These are phyloP conservation scores for Cryptococcus jaspeensis DNA, from an alignment of 1,284 basidiomycete species.

Conservation along the genomic window DNA sequence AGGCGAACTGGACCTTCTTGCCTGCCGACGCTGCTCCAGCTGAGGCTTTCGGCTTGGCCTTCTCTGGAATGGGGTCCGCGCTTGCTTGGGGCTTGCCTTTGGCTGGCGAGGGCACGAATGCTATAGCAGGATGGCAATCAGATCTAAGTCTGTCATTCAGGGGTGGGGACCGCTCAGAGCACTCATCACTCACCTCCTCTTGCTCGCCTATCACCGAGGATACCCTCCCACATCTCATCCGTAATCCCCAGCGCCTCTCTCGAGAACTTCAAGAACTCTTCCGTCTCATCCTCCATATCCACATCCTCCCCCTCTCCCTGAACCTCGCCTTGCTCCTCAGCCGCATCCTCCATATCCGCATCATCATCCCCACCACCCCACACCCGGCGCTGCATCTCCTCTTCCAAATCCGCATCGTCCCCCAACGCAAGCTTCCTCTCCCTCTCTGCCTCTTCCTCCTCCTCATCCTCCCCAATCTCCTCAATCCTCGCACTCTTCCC, in stretches of 20 bases:
- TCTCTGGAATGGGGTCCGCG: not conserved
- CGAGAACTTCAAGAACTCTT: slow-evolving; percentile 89
- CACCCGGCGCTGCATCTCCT: slow-evolving; percentile 80
- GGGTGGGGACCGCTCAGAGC: not conserved
- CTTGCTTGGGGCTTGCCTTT: not conserved
- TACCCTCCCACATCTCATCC: slow-evolving; percentile 77
- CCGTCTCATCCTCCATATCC: slow-evolving; percentile 81
- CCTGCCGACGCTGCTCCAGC: not conserved
- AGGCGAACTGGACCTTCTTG: slow-evolving; percentile 14
- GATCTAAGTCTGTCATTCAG: not conserved
- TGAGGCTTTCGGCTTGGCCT: not conserved
- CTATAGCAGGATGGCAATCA: not conserved
- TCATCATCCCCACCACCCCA: slow-evolving; percentile 79
- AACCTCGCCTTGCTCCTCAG: slow-evolving; percentile 27
- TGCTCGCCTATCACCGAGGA: slow-evolving; percentile 67
- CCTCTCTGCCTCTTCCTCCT: slow-evolving; percentile 25
- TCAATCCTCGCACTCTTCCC: slow-evolving; percentile 32
- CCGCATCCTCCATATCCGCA: slow-evolving; percentile 18
- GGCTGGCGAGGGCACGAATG: slow-evolving; percentile 8
- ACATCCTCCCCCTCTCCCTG: slow-evolving; percentile 59
- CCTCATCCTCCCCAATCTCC: slow-evolving; percentile 30
- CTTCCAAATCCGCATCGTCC: slow-evolving; percentile 77
- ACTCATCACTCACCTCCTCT: slow-evolving; percentile 57
- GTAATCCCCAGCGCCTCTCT: slow-evolving; percentile 81
- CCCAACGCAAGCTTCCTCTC: slow-evolving; percentile 53